Evolutionary conservation across 1,139 yeast species (phyloP).

Genomic region (Blastobotrys elegans): DNA sequence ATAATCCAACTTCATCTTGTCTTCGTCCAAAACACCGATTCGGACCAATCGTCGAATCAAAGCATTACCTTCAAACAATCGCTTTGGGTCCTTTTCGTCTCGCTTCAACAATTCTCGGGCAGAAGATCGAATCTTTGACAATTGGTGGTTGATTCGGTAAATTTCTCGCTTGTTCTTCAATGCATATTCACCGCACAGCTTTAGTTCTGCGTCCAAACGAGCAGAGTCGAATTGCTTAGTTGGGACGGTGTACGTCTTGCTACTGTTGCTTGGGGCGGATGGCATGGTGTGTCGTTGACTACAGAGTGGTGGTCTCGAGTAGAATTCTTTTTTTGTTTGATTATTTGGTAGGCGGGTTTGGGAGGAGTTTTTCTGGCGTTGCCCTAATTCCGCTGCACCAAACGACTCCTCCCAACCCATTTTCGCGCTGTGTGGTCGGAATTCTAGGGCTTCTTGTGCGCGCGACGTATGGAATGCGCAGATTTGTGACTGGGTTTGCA

Average conservation of each 20-base stretch:
- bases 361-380: too few relatives aligned
- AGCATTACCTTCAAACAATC: conserved; percentile 99
- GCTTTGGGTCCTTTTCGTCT: conserved; percentile 99
- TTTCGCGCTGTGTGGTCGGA: too few relatives aligned
- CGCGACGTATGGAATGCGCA: too few relatives aligned
- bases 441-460: neutral
- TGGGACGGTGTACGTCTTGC: conserved; percentile 99
- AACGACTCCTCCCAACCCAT: too few relatives aligned
- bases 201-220: conserved; percentile 97
- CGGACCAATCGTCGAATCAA: conserved; percentile 94
- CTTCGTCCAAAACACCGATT: conserved; percentile 98
- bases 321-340: too few relatives aligned
- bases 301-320: too few relatives aligned
- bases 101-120: conserved; percentile 99
- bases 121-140: conserved; percentile 99
- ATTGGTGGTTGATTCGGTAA: conserved; percentile 98
- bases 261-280: conserved; percentile 83
- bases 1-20: conserved; percentile 99
- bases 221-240: conserved; percentile 98
- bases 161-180: conserved; percentile 99
- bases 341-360: neutral
- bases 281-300: conserved; percentile 1
- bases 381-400: too few relatives aligned
- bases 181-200: conserved; percentile 98
- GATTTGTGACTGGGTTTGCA: too few relatives aligned